Conservation (phyloP, 129 eudicot genomes). For the Tagetes patula region DNA sequence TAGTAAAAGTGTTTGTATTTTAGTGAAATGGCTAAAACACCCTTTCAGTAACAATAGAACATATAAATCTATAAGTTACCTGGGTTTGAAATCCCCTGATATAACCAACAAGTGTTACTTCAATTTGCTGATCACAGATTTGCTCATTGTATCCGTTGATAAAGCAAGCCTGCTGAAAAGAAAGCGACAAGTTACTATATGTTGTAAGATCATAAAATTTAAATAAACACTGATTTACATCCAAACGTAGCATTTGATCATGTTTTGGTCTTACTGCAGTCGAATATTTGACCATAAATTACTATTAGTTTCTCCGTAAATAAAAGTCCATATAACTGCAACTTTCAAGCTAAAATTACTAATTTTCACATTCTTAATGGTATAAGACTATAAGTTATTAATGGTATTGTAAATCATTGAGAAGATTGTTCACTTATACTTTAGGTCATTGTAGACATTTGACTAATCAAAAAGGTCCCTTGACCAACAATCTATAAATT, state of each 20-base stretch:
- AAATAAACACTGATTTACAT: background rate
- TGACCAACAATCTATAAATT: no score
- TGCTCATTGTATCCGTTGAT: constrained; percentile 34
- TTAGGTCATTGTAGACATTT: background rate
- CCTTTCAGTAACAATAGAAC: background rate
- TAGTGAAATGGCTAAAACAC: background rate
- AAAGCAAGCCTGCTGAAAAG: constrained; percentile 48
- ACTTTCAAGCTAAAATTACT: background rate
- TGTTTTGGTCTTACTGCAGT: background rate
- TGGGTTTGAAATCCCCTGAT: constrained; percentile 47
- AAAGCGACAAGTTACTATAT: background rate
- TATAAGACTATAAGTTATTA: background rate
- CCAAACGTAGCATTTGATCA: background rate
- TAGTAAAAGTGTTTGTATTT: background rate
- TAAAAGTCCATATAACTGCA: background rate
- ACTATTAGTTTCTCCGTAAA: background rate
- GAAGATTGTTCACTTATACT: background rate
- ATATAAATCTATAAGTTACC: constrained; percentile 40
- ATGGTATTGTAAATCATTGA: background rate
- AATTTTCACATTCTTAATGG: background rate
- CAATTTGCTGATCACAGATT: constrained; percentile 35
- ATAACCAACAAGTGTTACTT: constrained; percentile 65
- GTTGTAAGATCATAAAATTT: background rate
- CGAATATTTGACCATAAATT: background rate
- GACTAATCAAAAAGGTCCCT: no score